phyloP scores from a whole-genome alignment of 2,329 filamentous ascomycete species.

The Emericellopsis atlantica region DNA sequence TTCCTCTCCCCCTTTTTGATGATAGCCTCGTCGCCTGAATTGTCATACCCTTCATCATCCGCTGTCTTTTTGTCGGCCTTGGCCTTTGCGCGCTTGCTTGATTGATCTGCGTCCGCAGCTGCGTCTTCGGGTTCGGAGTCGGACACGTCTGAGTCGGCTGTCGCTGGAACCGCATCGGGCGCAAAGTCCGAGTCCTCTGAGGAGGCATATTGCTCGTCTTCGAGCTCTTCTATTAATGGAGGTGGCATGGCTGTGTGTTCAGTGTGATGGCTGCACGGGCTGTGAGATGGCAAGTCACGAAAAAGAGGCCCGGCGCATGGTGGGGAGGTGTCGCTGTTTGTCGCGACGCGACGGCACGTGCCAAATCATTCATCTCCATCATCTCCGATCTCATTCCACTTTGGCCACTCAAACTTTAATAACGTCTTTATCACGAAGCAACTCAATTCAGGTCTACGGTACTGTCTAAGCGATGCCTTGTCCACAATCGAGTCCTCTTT shows the following conservation, averaged over 20 bases:
- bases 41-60: slow-evolving; percentile 37
- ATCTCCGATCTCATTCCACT: no score
- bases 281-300: background rate
- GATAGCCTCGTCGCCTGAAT: slow-evolving; percentile 62
- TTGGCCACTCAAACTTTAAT: no score
- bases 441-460: no score
- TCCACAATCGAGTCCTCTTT: no score
- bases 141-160: slow-evolving; percentile 32
- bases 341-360: background rate
- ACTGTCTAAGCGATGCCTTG: no score
- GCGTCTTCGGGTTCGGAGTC: slow-evolving; percentile 33
- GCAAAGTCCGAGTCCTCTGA: slow-evolving; percentile 66
- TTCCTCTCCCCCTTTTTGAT: slow-evolving; percentile 49
- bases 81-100: slow-evolving; percentile 8
- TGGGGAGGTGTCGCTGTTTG: no score
- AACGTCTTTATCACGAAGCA: no score
- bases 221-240: slow-evolving; percentile 23
- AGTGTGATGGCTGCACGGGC: slow-evolving; percentile 1
- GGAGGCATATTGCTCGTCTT: slow-evolving; percentile 50
- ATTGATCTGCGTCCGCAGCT: slow-evolving; percentile 9
- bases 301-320: no score
- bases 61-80: slow-evolving; percentile 6
- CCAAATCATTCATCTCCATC: no score
- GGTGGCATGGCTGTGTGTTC: slow-evolving; percentile 12
- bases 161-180: slow-evolving; percentile 36